These are phyloP conservation scores for Teunomyces cretensis DNA, from an alignment of 805 yeast species.

Conservation along the genomic window DNA sequence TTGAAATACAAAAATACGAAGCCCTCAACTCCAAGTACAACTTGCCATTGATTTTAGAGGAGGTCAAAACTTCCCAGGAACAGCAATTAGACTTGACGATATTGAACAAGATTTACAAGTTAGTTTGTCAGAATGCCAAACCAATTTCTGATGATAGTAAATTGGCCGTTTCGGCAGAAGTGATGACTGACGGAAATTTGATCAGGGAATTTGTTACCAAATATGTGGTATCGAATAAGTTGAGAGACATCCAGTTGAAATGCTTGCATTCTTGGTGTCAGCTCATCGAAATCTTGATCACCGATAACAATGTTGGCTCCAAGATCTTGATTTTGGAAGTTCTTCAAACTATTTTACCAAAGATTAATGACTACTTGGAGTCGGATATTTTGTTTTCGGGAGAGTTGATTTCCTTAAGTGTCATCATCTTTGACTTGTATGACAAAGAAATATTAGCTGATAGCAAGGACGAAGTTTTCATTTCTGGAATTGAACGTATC, in stretches of 20 bases:
- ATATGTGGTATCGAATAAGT: conserved; percentile 45
- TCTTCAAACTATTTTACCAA: conserved; percentile 74
- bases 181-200: conserved; percentile 23
- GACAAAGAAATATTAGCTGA: conserved; percentile 29
- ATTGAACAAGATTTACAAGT: conserved; percentile 20
- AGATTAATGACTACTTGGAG: conserved; percentile 71
- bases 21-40: conserved; percentile 26
- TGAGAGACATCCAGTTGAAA: conserved; percentile 53
- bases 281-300: conserved; percentile 68
- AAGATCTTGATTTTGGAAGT: conserved; percentile 68
- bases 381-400: conserved; percentile 65
- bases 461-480: conserved; percentile 15
- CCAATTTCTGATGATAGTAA: conserved; percentile 19
- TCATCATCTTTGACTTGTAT: conserved; percentile 64
- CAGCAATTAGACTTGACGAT: conserved; percentile 19
- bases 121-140: conserved; percentile 21
- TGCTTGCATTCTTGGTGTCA: conserved; percentile 83
- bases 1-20: conserved; percentile 41
- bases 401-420: conserved; percentile 74
- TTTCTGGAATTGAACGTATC: conserved; percentile 48
- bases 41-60: conserved; percentile 36
- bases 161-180: conserved; percentile 22
- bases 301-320: conserved; percentile 56
- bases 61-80: conserved; percentile 23
- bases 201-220: conserved; percentile 43